phyloP scores from a whole-genome alignment of 495 filamentous ascomycete species.

The Tuber indicum region DNA sequence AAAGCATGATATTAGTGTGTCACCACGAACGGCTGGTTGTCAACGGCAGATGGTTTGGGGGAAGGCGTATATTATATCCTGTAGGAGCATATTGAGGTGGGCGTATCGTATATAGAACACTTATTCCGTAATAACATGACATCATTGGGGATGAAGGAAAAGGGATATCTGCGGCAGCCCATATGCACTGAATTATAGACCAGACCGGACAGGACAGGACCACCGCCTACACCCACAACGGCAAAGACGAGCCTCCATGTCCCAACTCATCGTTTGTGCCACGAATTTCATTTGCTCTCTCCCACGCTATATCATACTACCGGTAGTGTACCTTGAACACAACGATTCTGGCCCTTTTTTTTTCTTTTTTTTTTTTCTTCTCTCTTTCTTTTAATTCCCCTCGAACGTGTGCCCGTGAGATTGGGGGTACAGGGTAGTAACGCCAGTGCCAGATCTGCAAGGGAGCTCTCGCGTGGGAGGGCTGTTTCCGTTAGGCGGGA shows the following conservation, averaged over 20 bases:
- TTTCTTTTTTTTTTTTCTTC: neutral
- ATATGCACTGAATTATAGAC: neutral
- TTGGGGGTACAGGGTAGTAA: neutral
- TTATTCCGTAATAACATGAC: neutral
- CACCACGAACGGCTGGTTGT: conserved; percentile 11
- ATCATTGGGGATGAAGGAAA: neutral
- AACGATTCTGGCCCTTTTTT: neutral
- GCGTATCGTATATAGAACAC: neutral
- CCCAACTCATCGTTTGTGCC: neutral
- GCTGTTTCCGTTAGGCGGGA: conserved; percentile 37
- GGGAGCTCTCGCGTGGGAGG: conserved; percentile 33
- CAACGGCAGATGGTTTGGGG: conserved; percentile 18
- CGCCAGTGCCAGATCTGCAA: conserved; percentile 32
- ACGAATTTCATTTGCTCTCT: neutral
- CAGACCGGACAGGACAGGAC: neutral
- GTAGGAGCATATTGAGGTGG: neutral
- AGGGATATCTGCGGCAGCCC: neutral
- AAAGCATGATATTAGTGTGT: conserved; percentile 6
- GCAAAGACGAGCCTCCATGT: neutral
- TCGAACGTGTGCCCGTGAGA: neutral
- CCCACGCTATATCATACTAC: neutral
- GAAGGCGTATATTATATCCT: neutral
- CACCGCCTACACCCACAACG: neutral
- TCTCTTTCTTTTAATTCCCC: neutral
- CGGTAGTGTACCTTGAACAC: neutral